Conservation (phyloP, 2,329 filamentous ascomycete genomes). For the Cercospora citrullina region DNA sequence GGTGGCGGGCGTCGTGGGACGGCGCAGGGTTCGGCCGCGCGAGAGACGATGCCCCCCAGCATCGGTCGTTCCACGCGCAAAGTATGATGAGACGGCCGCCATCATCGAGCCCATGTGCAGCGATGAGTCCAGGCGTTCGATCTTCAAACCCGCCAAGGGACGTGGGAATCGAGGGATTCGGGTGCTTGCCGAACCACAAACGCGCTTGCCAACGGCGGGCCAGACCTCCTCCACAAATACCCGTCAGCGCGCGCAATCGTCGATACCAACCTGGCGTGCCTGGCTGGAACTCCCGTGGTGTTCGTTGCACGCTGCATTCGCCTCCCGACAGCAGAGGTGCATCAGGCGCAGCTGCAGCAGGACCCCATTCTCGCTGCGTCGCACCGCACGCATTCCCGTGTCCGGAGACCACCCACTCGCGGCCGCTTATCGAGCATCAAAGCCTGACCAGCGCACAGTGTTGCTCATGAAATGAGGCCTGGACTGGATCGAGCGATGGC, state of each 20-base stretch:
- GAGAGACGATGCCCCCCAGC: background rate
- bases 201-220: background rate
- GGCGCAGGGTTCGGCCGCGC: background rate
- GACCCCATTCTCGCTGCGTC: too few relatives aligned
- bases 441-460: background rate
- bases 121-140: too few relatives aligned
- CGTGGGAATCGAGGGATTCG: too few relatives aligned
- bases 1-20: background rate
- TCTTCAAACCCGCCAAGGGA: too few relatives aligned
- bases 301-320: background rate
- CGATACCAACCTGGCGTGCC: background rate
- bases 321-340: too few relatives aligned
- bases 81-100: too few relatives aligned
- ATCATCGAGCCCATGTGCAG: too few relatives aligned
- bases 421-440: background rate
- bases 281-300: background rate
- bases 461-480: background rate
- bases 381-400: too few relatives aligned
- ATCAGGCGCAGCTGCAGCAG: too few relatives aligned
- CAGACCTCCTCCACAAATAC: background rate
- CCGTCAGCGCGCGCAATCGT: background rate
- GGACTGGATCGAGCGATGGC: background rate
- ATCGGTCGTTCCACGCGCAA: too few relatives aligned
- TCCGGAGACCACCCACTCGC: background rate
- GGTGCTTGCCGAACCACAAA: background rate